Evolutionary conservation across 441 rosid genomes (phyloP).

Genomic region (Arabidopsis lyrata): DNA sequence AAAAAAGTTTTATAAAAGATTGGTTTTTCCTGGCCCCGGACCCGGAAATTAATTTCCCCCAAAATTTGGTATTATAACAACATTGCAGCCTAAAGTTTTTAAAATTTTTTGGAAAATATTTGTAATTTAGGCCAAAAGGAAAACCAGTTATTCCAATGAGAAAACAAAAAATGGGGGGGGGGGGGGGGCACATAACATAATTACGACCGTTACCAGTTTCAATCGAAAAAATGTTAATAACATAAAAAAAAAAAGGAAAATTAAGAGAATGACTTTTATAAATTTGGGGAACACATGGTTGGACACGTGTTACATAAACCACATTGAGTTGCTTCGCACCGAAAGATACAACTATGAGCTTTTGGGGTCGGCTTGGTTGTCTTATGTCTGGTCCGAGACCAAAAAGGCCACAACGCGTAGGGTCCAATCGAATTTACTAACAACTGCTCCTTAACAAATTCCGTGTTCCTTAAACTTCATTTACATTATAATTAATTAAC

Average conservation of each 20-base stretch:
- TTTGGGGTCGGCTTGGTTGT: constrained; percentile 32
- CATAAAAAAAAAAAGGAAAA: background rate
- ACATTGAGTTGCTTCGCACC: constrained; percentile 29
- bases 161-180: background rate
- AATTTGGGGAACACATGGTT: constrained; percentile 23
- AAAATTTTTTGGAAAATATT: too few relatives aligned
- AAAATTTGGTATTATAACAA: too few relatives aligned
- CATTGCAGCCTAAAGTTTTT: too few relatives aligned
- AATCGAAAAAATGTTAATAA: background rate
- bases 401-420: constrained; percentile 28
- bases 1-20: too few relatives aligned
- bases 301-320: constrained; percentile 23
- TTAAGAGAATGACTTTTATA: background rate
- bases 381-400: constrained; percentile 34
- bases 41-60: too few relatives aligned
- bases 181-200: constrained; percentile 1
- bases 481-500: constrained; percentile 23
- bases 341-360: constrained; percentile 31
- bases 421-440: constrained; percentile 21
- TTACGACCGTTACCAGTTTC: constrained; percentile 27
- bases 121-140: background rate
- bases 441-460: constrained; percentile 21
- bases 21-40: too few relatives aligned
- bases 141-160: constrained; percentile 11
- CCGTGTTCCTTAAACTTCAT: constrained; percentile 28